Evolutionary conservation across 306 rosid genomes (phyloP).

Genomic region (Astragalus glycyphyllos): DNA sequence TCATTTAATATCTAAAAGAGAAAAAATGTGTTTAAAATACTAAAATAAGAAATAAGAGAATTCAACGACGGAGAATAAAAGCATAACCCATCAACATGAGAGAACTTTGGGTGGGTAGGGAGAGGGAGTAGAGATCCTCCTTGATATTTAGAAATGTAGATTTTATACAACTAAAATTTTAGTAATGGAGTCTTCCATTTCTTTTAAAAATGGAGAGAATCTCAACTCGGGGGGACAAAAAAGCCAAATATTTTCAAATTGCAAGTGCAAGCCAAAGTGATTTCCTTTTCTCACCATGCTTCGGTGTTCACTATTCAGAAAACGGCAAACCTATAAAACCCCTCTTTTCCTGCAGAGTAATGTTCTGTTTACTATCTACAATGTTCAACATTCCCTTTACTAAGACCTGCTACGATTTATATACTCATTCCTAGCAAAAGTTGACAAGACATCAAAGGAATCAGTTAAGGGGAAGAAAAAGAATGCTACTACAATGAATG

Average conservation of each 20-base stretch:
- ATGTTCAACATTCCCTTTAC: slow-evolving; percentile 11
- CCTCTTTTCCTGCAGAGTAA: slow-evolving; percentile 21
- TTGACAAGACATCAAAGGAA: slow-evolving; percentile 32
- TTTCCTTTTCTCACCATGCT: not conserved
- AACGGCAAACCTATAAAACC: slow-evolving; percentile 29
- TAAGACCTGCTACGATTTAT: slow-evolving; percentile 38
- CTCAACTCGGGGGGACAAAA: not conserved
- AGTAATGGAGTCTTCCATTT: too few species aligned
- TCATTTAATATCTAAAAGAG: too few species aligned
- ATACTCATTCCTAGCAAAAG: slow-evolving; percentile 38
- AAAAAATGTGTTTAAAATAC: too few species aligned
- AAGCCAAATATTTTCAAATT: slow-evolving; percentile 1
- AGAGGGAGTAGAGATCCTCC: too few species aligned
- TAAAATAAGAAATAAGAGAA: too few species aligned
- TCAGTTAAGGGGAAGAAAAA: slow-evolving; percentile 15
- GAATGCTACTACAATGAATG: slow-evolving; percentile 52
- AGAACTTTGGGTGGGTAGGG: too few species aligned
- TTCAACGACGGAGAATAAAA: too few species aligned
- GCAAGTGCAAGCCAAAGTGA: not conserved
- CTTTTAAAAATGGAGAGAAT: too few species aligned
- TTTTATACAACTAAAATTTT: too few species aligned
- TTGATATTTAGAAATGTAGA: too few species aligned
- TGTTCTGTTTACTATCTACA: slow-evolving; percentile 9
- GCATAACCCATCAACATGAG: too few species aligned
- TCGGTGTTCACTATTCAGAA: not conserved